Evolutionary conservation across 202 grass and related monocot genomes (phyloP), one percentile per base, ranked within the genome.

Genomic region (Brachypodium distachyon): DNA sequence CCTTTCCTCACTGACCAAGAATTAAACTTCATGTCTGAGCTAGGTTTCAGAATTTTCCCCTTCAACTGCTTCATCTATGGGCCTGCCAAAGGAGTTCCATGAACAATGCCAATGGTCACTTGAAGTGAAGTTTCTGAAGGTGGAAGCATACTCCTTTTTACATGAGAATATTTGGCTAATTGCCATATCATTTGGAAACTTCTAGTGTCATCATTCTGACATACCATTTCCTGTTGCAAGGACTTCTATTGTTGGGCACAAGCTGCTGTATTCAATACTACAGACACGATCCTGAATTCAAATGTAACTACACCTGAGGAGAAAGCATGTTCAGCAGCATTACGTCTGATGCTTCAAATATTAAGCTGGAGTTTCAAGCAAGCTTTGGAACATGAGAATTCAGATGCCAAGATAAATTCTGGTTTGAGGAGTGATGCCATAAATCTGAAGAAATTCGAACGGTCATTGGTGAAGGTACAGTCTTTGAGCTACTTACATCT

Each of bases 201-300:
- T 70, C 18, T 72, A 29, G 66, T 73, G 19, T 86, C 67, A 25
- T 86, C n/a, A 18, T 85, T 31, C 70, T 84, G 72, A 84, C n/a
- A 51, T 28, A 12, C 54, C 43, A 47, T 82, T 81, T 80, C 42
- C 28, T 83, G 70, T 81, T 77, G 29, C 61, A 76, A 98, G 95
- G 87, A 95, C 81, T 98, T 98, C 81, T 98, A 98, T 86, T 83
- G 85, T 77, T 98, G 95, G 95, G 89, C 91, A 59, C 91, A 92
- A 88, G 85, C 85, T 88, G 87, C 91, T 88, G 84, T 83, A 69
- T 87, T 90, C 67, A 84, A 63, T 67, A 74, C 87, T 0, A 69
- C 85, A n/a, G 89, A 98, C 18, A 87, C 84, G 82, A 80, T 98
- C 64, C 71, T 98, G 67, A 88, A 82, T 83, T 80, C 72, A 51